Percentiles rank a stretch among this genome's conserved stretches.
These are phyloP conservation scores for Rhynchospora pubera DNA, from an alignment of 176 grass and related monocot genomes.

Conservation along the genomic window DNA sequence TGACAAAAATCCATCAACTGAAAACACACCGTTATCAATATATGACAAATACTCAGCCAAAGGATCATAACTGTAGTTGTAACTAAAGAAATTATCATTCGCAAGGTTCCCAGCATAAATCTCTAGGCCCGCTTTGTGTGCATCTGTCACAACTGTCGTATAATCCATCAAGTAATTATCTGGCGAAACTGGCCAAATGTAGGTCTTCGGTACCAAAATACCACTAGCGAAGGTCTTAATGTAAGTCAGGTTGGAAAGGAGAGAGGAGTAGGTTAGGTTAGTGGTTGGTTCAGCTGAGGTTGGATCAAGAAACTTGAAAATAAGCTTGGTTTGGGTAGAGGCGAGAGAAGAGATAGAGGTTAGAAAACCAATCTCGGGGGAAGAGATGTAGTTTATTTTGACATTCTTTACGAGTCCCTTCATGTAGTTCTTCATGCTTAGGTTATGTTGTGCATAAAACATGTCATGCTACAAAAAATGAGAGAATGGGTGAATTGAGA, in stretches of 20 bases:
- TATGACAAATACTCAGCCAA: constrained; percentile 64
- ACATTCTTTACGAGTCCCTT: constrained; percentile 48
- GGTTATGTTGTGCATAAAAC: constrained; percentile 80
- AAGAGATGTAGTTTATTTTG: constrained; percentile 65
- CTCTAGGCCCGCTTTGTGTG: constrained; percentile 79
- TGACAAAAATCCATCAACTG: constrained; percentile 86
- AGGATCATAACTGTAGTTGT: constrained; percentile 84
- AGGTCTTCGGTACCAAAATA: constrained; percentile 84
- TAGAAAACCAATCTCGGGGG: constrained; percentile 69
- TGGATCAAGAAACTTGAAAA: constrained; percentile 71
- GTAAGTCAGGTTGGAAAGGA: constrained; percentile 78
- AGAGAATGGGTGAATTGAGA: neutral
- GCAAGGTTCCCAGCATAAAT: constrained; percentile 76
- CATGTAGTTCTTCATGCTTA: constrained; percentile 76
- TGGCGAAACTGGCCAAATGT: constrained; percentile 64
- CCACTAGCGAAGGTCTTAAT: constrained; percentile 86
- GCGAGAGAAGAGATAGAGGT: constrained; percentile 34
- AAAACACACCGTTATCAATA: constrained; percentile 76
- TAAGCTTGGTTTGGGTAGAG: constrained; percentile 54
- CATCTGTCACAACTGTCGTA: constrained; percentile 64
- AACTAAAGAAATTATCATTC: constrained; percentile 65
- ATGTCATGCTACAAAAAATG: constrained; percentile 59
- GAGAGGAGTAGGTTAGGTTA: constrained; percentile 55
- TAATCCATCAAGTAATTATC: constrained; percentile 65
- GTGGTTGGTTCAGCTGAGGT: constrained; percentile 46